Evolutionary conservation across 2,329 filamentous ascomycete genomes (phyloP), one percentile per base, ranked within the genome.

Genomic region (Dactylellina leptospora): DNA sequence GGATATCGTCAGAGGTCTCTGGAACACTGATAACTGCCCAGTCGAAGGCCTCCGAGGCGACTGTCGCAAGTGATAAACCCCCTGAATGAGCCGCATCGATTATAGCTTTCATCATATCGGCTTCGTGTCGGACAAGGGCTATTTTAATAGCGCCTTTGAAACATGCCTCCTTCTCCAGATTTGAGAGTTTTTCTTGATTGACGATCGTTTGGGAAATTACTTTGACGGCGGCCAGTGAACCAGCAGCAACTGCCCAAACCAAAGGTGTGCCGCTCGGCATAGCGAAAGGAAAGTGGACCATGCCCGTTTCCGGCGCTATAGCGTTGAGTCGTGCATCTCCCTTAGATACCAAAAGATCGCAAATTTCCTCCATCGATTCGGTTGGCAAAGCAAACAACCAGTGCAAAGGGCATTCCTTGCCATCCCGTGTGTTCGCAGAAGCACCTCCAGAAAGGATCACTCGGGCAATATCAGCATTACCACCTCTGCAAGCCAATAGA

Each of bases 11-110:
- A n/a, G 66, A 63, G 9, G 58, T 58, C 4, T 71, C 66, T 16
- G 50, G 66, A 6, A 71, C 51, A n/a, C 22, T 38, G 5, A 63
- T 38, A 30, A 71, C 66, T 9, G 58, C 58, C 66, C 66, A 71
- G n/a, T 63, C 28, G 45, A 71, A 71, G 1, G 58, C 66, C 36
- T 71, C 66, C 2, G 66, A 63, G 20, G 66, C 66, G 6, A 71
- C 58, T 20, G 25, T 47, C 11, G 58, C 25, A 33, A 71, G 66
- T 11, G 47, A 58, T 11, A 71, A 6, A 3, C 58, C 51, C 8
- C 59, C 18, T 0, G 66, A 63, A 28, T 40, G 63, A 18, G 66
- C 59, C 13, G 58, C 36, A 3, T 63, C 66, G 16, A 71, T 44
- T 58, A 71, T 71, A 3, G 27, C 13, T 48, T 63, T 71, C 44